Evolutionary conservation across 768 basidiomycete species (phyloP), one percentile per base, ranked within the genome.

Genomic region (Hericium erinaceus): DNA sequence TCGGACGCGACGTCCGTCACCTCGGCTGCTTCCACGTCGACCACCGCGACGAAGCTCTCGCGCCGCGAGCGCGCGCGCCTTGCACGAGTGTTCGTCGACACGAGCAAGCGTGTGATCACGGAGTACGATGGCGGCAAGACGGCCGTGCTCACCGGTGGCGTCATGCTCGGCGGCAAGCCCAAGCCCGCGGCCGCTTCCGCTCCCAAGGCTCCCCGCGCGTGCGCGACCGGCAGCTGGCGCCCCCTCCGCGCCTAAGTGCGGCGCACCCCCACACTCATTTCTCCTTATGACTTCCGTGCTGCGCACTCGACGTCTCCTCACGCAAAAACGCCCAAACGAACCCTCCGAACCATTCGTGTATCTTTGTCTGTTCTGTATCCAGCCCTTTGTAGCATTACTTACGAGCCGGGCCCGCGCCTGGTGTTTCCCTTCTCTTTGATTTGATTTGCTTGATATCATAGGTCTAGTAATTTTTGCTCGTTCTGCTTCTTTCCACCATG

Each of bases 51-150:
- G 61, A 80, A 79, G 66, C 77, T 80, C 56, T 86, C 85, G 20
- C 83, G 85, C 56, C 80, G 87, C 59, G 87, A 89, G 69, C 79
- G 78, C 52, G 80, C 81, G 9, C 78, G 84, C 61, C 83, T 84
- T 67, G 79, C 79, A 22, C 82, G 81, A 61, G 85, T 91, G 63
- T 89, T 79, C 66, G 70, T 92, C 56, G 89, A 92, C 70, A 80
- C 76, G 20, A 72, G 83, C 66, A 91, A 84, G 76, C 89, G 72
- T 54, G 85, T 87, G 50, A 85, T 91, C 60, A 90, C 88, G 49
- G 86, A 87, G 64, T 92, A 92, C 64, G 89, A 92, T 63, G 89
- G 88, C 57, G 89, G 89, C 62, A 90, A 89, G 79, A 92, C 89
- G 55, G 89, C 88, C 28, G 89, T 91, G 52, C 81, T 92, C 64